Base-by-base conservation (phyloP, 73 alveolate genomes). In the Urostyla sp. region DNA sequence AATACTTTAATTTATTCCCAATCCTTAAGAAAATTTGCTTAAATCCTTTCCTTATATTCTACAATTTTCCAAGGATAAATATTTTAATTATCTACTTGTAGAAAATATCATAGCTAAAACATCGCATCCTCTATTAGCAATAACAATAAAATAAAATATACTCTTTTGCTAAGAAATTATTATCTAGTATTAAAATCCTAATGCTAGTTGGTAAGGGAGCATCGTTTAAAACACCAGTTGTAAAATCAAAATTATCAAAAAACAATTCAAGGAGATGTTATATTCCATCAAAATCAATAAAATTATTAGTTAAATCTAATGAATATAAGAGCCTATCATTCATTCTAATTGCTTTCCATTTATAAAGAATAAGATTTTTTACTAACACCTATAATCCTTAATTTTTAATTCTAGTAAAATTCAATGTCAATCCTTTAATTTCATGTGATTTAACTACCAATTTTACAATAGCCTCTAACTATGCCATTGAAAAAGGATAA, bases 1-100 rank as follows among this genome's bases (percentile, higher is more conserved):
- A 2, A 81, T 27, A 23, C 36, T 6, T 8, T 45, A 16, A 63
- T 66, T 81, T 36, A 30, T 10, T 21, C 49, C 46, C 16, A 81
- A 48, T 8, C 83, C 58, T 11, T 20, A 35, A 27, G 63, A 32
- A 44, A 83, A 83, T 35, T 56, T 60, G 26, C 44, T 57, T 13
- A 67, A 20, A 37, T 72, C 92, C 16, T 52, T 37, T 16, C 92
- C 92, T 3, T 27, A 56, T 0, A 83, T 73, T n/a, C 92, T 35
- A 16, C 72, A 57, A 58, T 49, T 72, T 10, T 74, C 60, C 0
- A 72, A 38, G 2, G 87, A 73, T 28, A 83, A 58, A 27, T 45
- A 63, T 26, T 51, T 30, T 5, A 81, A 24, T 16, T 77, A 40
- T 53, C 91, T 46, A 0, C 75, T 51, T 8, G 55, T 28, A 5